These are phyloP conservation scores for Thraustotheca clavata DNA, from an alignment of 352 stramenopile genomes.

Conservation along the genomic window DNA sequence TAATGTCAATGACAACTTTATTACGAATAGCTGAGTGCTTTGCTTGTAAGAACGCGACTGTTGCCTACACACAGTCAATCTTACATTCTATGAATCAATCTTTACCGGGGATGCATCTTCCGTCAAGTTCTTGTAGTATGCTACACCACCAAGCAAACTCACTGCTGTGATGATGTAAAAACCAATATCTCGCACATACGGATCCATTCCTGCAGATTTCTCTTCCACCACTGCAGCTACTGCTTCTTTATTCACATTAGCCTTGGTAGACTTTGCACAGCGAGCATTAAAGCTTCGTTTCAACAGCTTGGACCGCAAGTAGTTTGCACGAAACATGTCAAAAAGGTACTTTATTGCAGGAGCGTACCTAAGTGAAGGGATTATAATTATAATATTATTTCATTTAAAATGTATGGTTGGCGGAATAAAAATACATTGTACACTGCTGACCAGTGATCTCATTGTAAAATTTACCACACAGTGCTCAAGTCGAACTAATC, in stretches of 20 bases:
- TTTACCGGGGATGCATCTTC: slow-evolving; percentile 10
- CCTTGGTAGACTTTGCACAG: too few relatives aligned
- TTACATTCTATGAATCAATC: not conserved
- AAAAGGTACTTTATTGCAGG: too few relatives aligned
- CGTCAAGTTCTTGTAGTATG: slow-evolving; percentile 16
- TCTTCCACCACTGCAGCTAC: not conserved
- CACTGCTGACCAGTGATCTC: not conserved
- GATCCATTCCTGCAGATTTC: slow-evolving; percentile 1
- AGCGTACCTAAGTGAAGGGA: too few relatives aligned
- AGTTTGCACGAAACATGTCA: too few relatives aligned
- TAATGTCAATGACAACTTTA: slow-evolving; percentile 19
- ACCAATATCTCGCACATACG: slow-evolving; percentile 18
- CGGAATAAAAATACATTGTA: too few relatives aligned
- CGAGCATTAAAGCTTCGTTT: too few relatives aligned
- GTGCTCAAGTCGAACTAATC: not conserved
- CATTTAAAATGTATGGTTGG: not conserved
- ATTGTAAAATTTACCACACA: slow-evolving; percentile 9
- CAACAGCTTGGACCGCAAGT: too few relatives aligned
- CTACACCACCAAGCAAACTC: not conserved
- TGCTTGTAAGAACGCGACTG: slow-evolving; percentile 8
- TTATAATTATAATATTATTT: slow-evolving; percentile 16
- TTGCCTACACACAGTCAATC: slow-evolving; percentile 5
- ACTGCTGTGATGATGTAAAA: slow-evolving; percentile 8
- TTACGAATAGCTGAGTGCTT: slow-evolving; percentile 18
- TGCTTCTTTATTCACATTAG: not conserved